These are phyloP conservation scores for Pseudopithomyces chartarum DNA, from an alignment of 2,329 filamentous ascomycete genomes.

Conservation along the genomic window DNA sequence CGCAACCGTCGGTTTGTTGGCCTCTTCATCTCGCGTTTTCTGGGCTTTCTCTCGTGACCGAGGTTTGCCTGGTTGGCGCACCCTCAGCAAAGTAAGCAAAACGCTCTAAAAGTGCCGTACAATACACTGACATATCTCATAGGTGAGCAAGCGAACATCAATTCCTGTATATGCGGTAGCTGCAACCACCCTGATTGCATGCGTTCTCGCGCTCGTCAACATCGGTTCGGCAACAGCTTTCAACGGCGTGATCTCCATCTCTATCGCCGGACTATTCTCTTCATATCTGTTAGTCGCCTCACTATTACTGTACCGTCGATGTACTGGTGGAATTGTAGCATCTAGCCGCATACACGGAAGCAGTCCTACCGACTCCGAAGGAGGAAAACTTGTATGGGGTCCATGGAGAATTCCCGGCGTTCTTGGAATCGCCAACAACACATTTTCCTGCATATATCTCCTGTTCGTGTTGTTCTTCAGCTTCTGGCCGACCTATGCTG, in stretches of 20 bases:
- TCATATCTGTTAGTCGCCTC: constrained; percentile 30
- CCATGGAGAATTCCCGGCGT: constrained; percentile 27
- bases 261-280: constrained; percentile 31
- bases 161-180: constrained; percentile 43
- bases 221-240: constrained; percentile 46
- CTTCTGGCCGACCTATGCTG: constrained; percentile 28
- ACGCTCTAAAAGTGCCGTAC: background rate
- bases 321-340: constrained; percentile 23
- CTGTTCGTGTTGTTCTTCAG: constrained; percentile 34
- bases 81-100: constrained; percentile 20
- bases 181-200: constrained; percentile 41
- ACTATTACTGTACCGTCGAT: constrained; percentile 33
- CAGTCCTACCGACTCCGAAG: constrained; percentile 10
- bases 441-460: constrained; percentile 28
- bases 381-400: constrained; percentile 23
- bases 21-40: constrained; percentile 44
- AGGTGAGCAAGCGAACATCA: constrained; percentile 26
- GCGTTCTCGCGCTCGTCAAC: constrained; percentile 54
- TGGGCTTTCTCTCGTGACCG: constrained; percentile 50
- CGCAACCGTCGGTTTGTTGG: constrained; percentile 41
- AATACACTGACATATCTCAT: constrained; percentile 9
- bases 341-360: constrained; percentile 8
- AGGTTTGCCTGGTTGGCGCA: constrained; percentile 45
- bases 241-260: constrained; percentile 34
- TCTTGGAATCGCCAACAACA: constrained; percentile 27